phyloP scores from a whole-genome alignment of 164 flowering plant species.

The Buxus sempervirens region DNA sequence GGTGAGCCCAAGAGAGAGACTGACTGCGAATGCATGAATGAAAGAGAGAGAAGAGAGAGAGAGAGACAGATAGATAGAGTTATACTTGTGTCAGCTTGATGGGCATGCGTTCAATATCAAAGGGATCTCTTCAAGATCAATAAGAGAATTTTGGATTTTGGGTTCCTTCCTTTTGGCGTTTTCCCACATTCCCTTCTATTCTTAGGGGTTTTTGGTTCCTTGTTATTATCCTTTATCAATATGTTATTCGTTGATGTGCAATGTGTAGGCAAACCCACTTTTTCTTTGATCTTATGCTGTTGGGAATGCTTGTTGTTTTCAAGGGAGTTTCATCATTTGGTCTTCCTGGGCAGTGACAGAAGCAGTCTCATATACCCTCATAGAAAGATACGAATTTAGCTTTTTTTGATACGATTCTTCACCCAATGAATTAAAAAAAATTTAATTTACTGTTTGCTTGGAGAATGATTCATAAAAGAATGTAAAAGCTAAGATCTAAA shows the following conservation, averaged over 20 bases:
- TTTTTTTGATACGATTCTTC: constrained; percentile 18
- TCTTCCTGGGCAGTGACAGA: constrained; percentile 6
- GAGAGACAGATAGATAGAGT: too few species aligned
- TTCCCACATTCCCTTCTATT: constrained; percentile 28
- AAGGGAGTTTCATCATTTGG: constrained; percentile 7
- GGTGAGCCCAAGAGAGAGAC: constrained; percentile 32
- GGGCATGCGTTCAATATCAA: constrained; percentile 38
- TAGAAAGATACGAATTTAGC: constrained; percentile 14
- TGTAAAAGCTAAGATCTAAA: constrained; percentile 8
- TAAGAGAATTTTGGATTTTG: constrained; percentile 21
- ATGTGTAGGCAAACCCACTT: not conserved
- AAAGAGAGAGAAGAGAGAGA: constrained; percentile 10
- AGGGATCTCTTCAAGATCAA: constrained; percentile 9
- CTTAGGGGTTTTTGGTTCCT: not conserved
- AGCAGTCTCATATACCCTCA: not conserved
- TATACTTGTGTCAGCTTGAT: constrained; percentile 39
- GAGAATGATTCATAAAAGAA: constrained; percentile 17
- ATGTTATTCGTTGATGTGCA: not conserved
- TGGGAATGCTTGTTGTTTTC: not conserved
- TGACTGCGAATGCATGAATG: not conserved
- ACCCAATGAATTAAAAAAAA: constrained; percentile 7
- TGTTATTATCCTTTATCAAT: not conserved
- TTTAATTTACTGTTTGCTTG: not conserved
- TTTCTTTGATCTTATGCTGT: not conserved
- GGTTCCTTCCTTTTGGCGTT: constrained; percentile 34